Conservation (phyloP, 805 yeast species). For the Yarrowia keelungensis region DNA sequence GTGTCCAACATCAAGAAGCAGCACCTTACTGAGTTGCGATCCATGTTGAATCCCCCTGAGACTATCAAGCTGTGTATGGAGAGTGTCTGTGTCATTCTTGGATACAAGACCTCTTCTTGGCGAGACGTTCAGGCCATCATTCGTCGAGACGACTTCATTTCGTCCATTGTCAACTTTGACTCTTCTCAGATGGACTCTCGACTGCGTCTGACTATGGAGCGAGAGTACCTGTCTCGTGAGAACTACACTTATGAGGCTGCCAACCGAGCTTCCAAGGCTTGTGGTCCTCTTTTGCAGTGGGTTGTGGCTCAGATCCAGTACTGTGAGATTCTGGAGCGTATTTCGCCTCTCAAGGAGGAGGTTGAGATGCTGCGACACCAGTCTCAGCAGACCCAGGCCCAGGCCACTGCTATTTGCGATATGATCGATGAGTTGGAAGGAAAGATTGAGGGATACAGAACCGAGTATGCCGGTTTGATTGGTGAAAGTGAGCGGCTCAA, state of each 20-base stretch:
- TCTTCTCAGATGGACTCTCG: constrained; percentile 62
- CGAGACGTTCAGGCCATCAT: constrained; percentile 81
- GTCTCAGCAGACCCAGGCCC: constrained; percentile 67
- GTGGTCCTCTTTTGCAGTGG: constrained; percentile 92
- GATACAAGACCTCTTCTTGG: constrained; percentile 73
- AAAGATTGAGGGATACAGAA: constrained; percentile 72
- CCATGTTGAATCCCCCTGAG: constrained; percentile 90
- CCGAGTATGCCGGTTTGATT: constrained; percentile 72
- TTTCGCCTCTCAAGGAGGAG: constrained; percentile 77
- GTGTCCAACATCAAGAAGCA: constrained; percentile 94
- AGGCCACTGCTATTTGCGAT: constrained; percentile 75
- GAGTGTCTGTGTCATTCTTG: constrained; percentile 83
- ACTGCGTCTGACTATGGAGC: constrained; percentile 63
- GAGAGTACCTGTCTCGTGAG: constrained; percentile 63
- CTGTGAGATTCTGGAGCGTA: constrained; percentile 68
- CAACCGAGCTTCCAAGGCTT: constrained; percentile 89
- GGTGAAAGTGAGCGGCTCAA: constrained; percentile 80
- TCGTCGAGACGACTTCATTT: constrained; percentile 84
- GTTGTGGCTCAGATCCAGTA: constrained; percentile 87
- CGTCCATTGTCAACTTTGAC: constrained; percentile 78
- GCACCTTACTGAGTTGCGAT: constrained; percentile 85
- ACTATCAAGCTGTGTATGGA: constrained; percentile 86
- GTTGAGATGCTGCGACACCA: constrained; percentile 65
- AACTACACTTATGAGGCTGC: constrained; percentile 76
- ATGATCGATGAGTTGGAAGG: constrained; percentile 78